Evolutionary conservation across 225 moss, liverwort and hornwort genomes (phyloP), one percentile per base, ranked within the genome.

Genomic region (Bryum argenteum): DNA sequence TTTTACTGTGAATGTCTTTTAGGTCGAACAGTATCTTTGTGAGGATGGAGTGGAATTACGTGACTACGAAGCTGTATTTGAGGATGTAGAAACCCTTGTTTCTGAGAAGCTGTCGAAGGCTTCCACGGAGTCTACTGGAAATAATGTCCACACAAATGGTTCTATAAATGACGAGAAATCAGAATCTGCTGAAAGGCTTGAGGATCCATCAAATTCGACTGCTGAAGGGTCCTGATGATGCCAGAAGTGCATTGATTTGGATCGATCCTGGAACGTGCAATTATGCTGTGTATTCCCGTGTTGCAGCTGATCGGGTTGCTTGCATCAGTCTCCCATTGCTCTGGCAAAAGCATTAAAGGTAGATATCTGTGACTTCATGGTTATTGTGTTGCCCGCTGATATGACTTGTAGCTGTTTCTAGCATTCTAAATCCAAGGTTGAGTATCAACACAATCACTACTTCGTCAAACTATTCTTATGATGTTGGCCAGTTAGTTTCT

Each of bases 271-370:
- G 79, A 65, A 90, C 92, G 39, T 92, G 92, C 79, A 90, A 90
- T 77, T 90, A 79, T 58, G 81, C 84, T 59, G 79, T 92, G 52
- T 92, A 90, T 75, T 79, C 86, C 63, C 81, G 81, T 67, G 67
- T 87, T 56, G 67, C 81, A 74, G 78, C 79, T 14, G 84, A 90
- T 79, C 86, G 74, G 71, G 78, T 85, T 38, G 62, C 88, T 67
- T 92, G 78, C 92, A 90, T 77, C 92, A 90, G 53, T 92, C 92
- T 70, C 92, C 92, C 72, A 79, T 92, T 72, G 75, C 90, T 18
- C 75, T 92, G 66, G 90, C 90, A 22, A 92, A 92, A 68, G 92
- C 92, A 62, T 81, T 92, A 64, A 92, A 92, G 91, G 91, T 91
- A 69, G 15, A 2, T 71, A 23, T 68, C 59, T 37, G 37, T 40